Evolutionary conservation across 768 basidiomycete species (phyloP), one percentile per base, ranked within the genome.

Genomic region (Neoboletus magnificus): DNA sequence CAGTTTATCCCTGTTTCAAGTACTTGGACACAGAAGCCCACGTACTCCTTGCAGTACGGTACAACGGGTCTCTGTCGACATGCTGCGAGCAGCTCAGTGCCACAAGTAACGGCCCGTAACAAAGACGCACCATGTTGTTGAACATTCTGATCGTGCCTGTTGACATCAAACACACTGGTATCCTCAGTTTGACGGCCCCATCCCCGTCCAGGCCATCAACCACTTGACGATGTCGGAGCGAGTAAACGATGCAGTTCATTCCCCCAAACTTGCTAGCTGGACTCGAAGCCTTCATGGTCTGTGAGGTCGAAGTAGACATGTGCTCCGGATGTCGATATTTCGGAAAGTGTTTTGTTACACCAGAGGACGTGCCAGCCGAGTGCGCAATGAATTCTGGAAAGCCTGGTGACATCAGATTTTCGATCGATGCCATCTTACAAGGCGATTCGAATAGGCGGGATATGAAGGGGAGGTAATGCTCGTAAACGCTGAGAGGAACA

Each of bases 311-410:
- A 13, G 50, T 55, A 4, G 54, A 69, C 61, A 64, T 59, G 45
- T 58, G 50, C 27, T 67, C 61, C 7, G 59, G 56, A 35, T 69
- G 59, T 40, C 56, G 61, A 44, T 61, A 61, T 52, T 65, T 65
- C 2, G 60, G 56, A 48, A 61, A 63, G 44, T 56, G 45, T 46
- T 65, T 61, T 8, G 56, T 56, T 16, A 18, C 47, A n/a, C 57
- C 58, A 20, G 57, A 56, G 6, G 54, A 64, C 10, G 62, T 66
- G 27, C 58, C 57, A 5, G 64, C 40, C 5, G 62, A 68, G 35
- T 62, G 59, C 3, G 65, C 64, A 9, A 68, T 56, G 54, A 62
- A 64, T 39, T 57, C 61, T 46, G 62, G 66, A 32, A 64, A 48
- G 4, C 66, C 66, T 5, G 54, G 54, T 0, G 62, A 59, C 58